Percentiles rank a stretch among this genome's conserved stretches.
These are phyloP conservation scores for Hypseocharis bilobata DNA, from an alignment of 441 rosid species.

Conservation along the genomic window DNA sequence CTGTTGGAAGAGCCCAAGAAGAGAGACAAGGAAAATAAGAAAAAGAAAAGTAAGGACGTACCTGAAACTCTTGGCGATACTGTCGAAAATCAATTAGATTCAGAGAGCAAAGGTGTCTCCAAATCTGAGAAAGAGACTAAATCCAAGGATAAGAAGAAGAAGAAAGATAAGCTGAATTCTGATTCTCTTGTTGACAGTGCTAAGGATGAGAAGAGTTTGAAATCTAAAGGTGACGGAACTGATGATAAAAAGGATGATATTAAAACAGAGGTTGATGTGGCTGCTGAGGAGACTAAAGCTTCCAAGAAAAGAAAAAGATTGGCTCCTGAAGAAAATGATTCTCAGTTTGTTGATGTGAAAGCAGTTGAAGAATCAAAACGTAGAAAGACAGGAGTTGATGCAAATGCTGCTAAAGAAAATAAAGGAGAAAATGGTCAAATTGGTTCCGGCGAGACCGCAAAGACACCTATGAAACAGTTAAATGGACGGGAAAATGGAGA, in stretches of 20 bases:
- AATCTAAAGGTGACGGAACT: no score
- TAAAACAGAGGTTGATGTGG: conserved; percentile 16
- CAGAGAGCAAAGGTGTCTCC: conserved; percentile 15
- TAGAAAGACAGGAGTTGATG: conserved; percentile 36
- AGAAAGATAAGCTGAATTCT: conserved; percentile 19
- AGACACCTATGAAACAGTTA: conserved; percentile 29
- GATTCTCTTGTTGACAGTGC: no score
- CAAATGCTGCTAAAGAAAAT: conserved; percentile 10
- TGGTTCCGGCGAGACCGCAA: conserved; percentile 11
- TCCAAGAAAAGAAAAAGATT: conserved; percentile 74
- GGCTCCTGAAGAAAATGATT: conserved; percentile 40
- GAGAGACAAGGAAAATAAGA: conserved; percentile 33
- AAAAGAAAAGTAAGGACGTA: conserved; percentile 29
- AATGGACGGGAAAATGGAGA: conserved; percentile 29
- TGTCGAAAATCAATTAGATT: not conserved
- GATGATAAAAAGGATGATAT: conserved; percentile 12
- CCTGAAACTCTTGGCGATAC: conserved; percentile 17
- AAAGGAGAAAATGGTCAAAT: conserved; percentile 7
- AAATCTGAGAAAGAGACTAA: no score
- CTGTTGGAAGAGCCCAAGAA: conserved; percentile 16
- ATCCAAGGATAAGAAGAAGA: conserved; percentile 26
- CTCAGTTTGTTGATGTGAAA: conserved; percentile 22
- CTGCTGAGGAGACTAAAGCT: conserved; percentile 26
- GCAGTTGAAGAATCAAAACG: conserved; percentile 49
- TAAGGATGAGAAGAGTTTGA: no score